phyloP scores from a whole-genome alignment of 495 filamentous ascomycete species.

The Talaromyces borbonicus region DNA sequence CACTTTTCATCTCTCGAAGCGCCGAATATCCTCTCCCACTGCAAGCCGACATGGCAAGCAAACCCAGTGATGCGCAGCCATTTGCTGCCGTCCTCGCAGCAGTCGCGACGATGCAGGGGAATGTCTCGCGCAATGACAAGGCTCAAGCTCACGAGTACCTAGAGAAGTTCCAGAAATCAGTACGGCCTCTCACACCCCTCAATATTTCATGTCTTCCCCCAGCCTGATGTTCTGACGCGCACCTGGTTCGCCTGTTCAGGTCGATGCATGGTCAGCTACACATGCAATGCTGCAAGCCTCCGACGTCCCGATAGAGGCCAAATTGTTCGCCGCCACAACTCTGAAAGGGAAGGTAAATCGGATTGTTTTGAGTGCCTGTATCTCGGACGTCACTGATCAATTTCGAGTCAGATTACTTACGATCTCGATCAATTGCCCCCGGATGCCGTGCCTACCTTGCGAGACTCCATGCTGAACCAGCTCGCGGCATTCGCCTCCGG shows the following conservation, averaged over 20 bases:
- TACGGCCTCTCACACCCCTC: conserved; percentile 39
- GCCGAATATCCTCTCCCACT: conserved; percentile 7
- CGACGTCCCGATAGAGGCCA: conserved; percentile 64
- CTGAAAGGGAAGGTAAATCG: conserved; percentile 87
- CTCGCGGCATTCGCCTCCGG: conserved; percentile 70
- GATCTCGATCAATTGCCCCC: conserved; percentile 79
- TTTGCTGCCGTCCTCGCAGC: conserved; percentile 82
- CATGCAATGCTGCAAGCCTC: conserved; percentile 73
- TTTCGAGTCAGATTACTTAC: conserved; percentile 57
- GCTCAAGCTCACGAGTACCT: conserved; percentile 82
- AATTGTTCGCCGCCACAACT: conserved; percentile 92
- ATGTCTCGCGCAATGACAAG: conserved; percentile 73
- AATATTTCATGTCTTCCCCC: neutral
- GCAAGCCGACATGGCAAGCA: conserved; percentile 54
- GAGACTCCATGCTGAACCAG: conserved; percentile 71
- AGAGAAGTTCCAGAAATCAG: conserved; percentile 96
- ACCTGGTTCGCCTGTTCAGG: conserved; percentile 45
- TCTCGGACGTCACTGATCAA: neutral
- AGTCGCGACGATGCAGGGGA: conserved; percentile 81
- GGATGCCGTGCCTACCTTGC: conserved; percentile 60
- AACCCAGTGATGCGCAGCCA: conserved; percentile 48
- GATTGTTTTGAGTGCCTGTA: no score
- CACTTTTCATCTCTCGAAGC: no score
- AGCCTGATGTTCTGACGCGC: neutral
- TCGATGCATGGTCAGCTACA: conserved; percentile 83